These are phyloP conservation scores for Lactarius tabidus DNA, from an alignment of 768 basidiomycete species.

Conservation along the genomic window DNA sequence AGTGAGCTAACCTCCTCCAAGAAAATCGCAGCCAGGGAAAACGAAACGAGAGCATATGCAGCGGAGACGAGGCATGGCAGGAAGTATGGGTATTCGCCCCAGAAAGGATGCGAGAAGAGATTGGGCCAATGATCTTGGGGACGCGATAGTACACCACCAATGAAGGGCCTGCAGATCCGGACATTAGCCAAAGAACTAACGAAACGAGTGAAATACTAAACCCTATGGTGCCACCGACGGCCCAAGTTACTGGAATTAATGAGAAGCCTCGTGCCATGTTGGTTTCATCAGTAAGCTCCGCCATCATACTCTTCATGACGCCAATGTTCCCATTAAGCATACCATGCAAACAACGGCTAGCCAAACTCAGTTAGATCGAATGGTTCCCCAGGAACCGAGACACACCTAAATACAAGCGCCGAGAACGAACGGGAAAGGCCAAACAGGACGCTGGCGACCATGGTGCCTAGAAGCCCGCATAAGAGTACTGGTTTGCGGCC, in stretches of 20 bases:
- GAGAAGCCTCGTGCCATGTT: conserved; percentile 45
- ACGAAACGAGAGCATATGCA: not conserved
- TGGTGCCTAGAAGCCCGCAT: conserved; percentile 34
- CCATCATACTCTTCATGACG: conserved; percentile 38
- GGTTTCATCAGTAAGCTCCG: conserved; percentile 57
- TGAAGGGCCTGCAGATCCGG: conserved; percentile 22
- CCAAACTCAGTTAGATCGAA: conserved; percentile 60
- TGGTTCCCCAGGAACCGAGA: not conserved
- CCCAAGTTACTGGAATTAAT: conserved; percentile 33
- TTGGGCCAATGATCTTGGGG: conserved; percentile 25
- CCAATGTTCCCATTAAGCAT: conserved; percentile 9
- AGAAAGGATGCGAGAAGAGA: conserved; percentile 24
- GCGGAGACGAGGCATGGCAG: conserved; percentile 24
- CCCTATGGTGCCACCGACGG: conserved; percentile 10
- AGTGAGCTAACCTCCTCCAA: conserved; percentile 11
- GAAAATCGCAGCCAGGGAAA: conserved; percentile 3
- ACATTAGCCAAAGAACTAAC: not conserved
- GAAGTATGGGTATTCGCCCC: conserved; percentile 28
- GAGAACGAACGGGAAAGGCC: conserved; percentile 36
- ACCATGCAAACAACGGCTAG: conserved; percentile 6
- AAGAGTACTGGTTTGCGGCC: conserved; percentile 49
- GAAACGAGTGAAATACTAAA: not conserved
- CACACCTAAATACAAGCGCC: conserved; percentile 30
- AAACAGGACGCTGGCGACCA: conserved; percentile 34
- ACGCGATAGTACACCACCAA: conserved; percentile 27